Evolutionary conservation across 306 rosid genomes (phyloP), one percentile per base, ranked within the genome.

Genomic region (Castanea crenata): DNA sequence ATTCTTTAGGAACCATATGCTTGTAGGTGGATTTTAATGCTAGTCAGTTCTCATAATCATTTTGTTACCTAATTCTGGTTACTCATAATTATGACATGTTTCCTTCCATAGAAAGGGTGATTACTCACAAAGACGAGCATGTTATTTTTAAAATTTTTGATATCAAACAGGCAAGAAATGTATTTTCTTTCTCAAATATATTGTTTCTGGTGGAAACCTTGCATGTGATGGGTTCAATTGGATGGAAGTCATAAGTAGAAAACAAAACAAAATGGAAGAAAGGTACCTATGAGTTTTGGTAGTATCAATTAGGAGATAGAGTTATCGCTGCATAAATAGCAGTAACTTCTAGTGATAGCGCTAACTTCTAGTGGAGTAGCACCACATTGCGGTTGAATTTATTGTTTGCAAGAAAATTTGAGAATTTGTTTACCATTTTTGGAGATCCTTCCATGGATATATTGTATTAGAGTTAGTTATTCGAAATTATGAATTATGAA

Each of bases 221-320:
- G 69, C 69, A 9, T 19, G 46, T 9, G 25, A 18, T 2, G 6
- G 52, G 14, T 19, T 68, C 38, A 27, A 5, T 29, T 27, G 34
- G 27, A 61, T 12, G 67, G 67, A 5, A 31, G n/a, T 31, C 41
- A 12, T 64, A 29, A 31, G 20, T 64, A 64, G 38, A 18, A 12
- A 11, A 15, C 54, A 49, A 49, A 49, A 49, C 54, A 49, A 21
- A 20, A 14, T 7, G 31, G 31, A 63, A 35, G 16, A 44, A 44
- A 69, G 19, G 75, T 73, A 35, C 71, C 69, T 62, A 78, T 55
- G 31, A 69, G 41, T 70, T 21, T 68, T 62, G 46, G 56, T 77
- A 23, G 21, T 73, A 63, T 79, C 32, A 80, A 10, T 13, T 54
- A 1, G n/a, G 56, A 55, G 69, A 31, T 32, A 75, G 46, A 49